A percentile compares a stretch with the other conserved stretches of the same genome.
Evolutionary conservation across 768 basidiomycete genomes (phyloP).

Genomic region (Suillus paluster): DNA sequence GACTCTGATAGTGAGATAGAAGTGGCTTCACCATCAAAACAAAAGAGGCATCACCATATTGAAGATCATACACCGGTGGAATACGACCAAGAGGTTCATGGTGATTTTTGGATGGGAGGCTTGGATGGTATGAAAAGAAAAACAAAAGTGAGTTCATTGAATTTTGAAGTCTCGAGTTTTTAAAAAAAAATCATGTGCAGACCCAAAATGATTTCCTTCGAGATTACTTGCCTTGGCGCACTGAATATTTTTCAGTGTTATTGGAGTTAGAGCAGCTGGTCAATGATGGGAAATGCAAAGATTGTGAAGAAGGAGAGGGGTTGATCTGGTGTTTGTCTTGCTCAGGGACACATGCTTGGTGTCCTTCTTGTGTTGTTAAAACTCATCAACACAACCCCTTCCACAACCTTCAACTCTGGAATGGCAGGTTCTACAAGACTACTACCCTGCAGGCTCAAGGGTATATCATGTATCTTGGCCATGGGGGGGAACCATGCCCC

Average conservation of each 20-base stretch:
- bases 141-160: not conserved
- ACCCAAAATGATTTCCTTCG: conserved; percentile 8
- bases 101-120: too few relatives aligned
- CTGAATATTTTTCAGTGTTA: not conserved
- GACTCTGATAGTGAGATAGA: too few relatives aligned
- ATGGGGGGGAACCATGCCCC: conserved; percentile 25
- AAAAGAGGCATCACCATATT: too few relatives aligned
- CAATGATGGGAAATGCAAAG: not conserved
- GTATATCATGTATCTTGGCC: conserved; percentile 20
- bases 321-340: conserved; percentile 3
- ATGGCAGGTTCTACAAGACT: conserved; percentile 18
- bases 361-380: not conserved
- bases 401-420: conserved; percentile 26
- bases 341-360: conserved; percentile 8
- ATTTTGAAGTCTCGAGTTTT: not conserved
- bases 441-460: too few relatives aligned
- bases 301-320: not conserved
- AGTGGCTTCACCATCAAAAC: too few relatives aligned
- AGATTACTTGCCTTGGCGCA: conserved; percentile 5
- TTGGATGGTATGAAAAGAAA: too few relatives aligned
- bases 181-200: conserved; percentile 4
- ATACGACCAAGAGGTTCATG: too few relatives aligned
- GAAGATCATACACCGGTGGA: too few relatives aligned
- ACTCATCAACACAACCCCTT: conserved; percentile 9
- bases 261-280: not conserved